phyloP scores from a whole-genome alignment of 805 yeast species.

The Kregervanrija delftensis region DNA sequence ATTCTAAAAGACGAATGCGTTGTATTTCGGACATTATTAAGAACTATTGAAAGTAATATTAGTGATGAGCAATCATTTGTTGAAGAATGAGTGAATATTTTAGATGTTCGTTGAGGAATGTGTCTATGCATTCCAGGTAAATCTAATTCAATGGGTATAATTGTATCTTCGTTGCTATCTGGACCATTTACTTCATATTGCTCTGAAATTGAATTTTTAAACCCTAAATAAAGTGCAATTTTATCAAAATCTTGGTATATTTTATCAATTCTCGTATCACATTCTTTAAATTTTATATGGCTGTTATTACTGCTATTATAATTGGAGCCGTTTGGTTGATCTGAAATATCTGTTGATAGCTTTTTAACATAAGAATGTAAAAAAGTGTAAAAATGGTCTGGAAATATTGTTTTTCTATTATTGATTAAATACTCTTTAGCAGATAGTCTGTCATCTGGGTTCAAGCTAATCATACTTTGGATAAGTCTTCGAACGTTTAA shows the following conservation, averaged over 20 bases:
- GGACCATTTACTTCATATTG: conserved; percentile 6
- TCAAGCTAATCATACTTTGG: conserved; percentile 51
- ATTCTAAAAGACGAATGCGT: conserved; percentile 52
- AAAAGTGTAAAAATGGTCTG: conserved; percentile 60
- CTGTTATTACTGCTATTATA: background rate
- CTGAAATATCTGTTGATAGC: conserved; percentile 20
- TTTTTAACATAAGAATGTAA: conserved; percentile 59
- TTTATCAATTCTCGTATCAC: conserved; percentile 52
- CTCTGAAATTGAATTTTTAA: conserved; percentile 21
- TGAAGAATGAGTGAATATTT: conserved; percentile 17
- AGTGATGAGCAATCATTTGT: conserved; percentile 42
- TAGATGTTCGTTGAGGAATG: conserved; percentile 32
- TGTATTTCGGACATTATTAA: conserved; percentile 56
- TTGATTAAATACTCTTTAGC: conserved; percentile 47
- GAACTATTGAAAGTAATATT: conserved; percentile 49
- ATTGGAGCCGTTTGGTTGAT: background rate
- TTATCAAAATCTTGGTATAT: conserved; percentile 54
- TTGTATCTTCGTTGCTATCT: conserved; percentile 11
- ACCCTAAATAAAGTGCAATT: conserved; percentile 35
- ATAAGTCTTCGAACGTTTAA: conserved; percentile 47
- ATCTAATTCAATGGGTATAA: conserved; percentile 37
- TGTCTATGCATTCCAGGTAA: conserved; percentile 49
- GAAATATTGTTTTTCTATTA: conserved; percentile 51
- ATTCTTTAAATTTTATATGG: conserved; percentile 26
- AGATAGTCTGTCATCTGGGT: conserved; percentile 53